phyloP scores from a whole-genome alignment of 2,329 filamentous ascomycete species.

The Paraconiothyrium sp. region DNA sequence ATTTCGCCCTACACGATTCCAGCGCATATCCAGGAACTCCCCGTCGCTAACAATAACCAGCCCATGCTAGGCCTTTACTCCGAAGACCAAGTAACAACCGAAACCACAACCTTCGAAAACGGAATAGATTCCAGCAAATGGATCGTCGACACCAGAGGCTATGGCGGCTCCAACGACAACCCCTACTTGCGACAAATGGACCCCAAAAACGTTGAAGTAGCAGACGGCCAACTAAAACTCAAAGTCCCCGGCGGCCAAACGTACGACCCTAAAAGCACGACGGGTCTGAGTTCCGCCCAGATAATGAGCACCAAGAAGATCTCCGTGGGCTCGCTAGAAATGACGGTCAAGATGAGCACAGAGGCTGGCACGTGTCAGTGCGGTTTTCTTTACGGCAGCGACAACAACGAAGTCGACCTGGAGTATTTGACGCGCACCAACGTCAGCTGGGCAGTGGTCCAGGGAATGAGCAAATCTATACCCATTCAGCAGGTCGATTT shows the following conservation, averaged over 20 bases:
- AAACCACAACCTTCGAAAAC: conserved; percentile 14
- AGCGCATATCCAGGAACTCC: neutral
- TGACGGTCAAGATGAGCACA: conserved; percentile 13
- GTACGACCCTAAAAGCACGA: conserved; percentile 8
- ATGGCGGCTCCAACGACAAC: conserved; percentile 11
- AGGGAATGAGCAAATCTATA: neutral
- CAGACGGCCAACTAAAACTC: conserved; percentile 3
- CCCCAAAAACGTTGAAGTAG: conserved; percentile 6
- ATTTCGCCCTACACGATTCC: neutral
- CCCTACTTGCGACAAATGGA: conserved; percentile 14
- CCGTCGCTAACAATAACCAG: conserved; percentile 7
- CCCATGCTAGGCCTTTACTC: conserved; percentile 12
- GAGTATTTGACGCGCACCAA: conserved; percentile 16
- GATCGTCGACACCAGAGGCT: conserved; percentile 13
- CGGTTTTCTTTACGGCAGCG: conserved; percentile 14
- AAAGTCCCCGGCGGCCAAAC: conserved; percentile 13
- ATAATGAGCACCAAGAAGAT: conserved; percentile 11
- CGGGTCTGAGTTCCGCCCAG: conserved; percentile 12
- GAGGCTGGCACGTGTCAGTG: conserved; percentile 12
- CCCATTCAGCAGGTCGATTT: conserved; percentile 12
- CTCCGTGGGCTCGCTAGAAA: conserved; percentile 13
- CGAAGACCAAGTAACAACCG: conserved; percentile 10
- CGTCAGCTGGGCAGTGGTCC: conserved; percentile 11
- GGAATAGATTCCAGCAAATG: conserved; percentile 14
- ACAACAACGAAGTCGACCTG: conserved; percentile 16